These are phyloP conservation scores for Retiboletus flavoniger DNA, from an alignment of 1,284 basidiomycete genomes.

Conservation along the genomic window DNA sequence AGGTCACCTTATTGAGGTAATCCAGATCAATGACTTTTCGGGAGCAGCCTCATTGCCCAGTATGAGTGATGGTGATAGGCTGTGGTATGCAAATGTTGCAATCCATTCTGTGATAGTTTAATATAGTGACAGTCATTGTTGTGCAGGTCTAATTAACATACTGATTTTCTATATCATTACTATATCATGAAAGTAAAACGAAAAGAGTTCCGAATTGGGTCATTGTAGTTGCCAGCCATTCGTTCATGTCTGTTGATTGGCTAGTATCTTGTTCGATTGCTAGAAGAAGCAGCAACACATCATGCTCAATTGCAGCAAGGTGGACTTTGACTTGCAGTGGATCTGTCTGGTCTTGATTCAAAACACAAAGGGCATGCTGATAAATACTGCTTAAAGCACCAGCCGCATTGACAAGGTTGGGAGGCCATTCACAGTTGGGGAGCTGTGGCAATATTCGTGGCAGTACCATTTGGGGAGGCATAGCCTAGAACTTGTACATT, in stretches of 20 bases:
- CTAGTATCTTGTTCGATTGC: background rate
- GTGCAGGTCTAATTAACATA: background rate
- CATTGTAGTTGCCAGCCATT: background rate
- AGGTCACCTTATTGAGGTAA: slow-evolving; percentile 17
- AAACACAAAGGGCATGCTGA: background rate
- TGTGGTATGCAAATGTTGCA: background rate
- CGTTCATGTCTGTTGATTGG: background rate
- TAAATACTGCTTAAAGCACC: background rate
- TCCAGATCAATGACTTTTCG: slow-evolving; percentile 21
- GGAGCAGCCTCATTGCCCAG: background rate
- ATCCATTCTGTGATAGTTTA: background rate
- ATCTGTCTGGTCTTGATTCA: background rate
- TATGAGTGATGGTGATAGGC: background rate
- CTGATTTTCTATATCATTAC: background rate
- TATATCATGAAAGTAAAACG: background rate
- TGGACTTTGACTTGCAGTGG: background rate
- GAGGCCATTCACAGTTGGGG: background rate
- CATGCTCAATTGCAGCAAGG: background rate
- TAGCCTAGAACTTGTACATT: background rate
- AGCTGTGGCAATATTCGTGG: background rate
- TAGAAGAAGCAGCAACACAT: background rate
- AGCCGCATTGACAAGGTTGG: background rate
- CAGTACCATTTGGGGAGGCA: too few relatives aligned
- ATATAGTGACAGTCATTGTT: background rate
- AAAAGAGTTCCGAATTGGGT: background rate